Evolutionary conservation across 140 eudicot genomes (phyloP), one percentile per base, ranked within the genome.

Genomic region (Cichorium intybus): DNA sequence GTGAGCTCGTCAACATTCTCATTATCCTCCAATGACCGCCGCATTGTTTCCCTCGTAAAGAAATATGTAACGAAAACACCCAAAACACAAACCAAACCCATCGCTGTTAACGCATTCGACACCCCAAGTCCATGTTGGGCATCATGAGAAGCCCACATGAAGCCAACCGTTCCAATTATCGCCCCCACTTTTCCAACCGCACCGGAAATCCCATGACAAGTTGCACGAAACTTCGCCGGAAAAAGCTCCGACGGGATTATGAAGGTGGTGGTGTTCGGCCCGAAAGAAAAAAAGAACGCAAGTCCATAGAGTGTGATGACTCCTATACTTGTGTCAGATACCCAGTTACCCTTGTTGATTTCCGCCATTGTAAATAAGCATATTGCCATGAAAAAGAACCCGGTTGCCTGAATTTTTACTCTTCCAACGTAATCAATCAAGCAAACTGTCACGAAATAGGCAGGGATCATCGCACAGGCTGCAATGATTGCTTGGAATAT

Each of bases 221-320:
- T 85, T 2, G 94, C 72, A 22, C 94, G 75, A 60, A 85, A 77
- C 50, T 88, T 65, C 8, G 89, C 86, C 4, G 88, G 94, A 46
- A 82, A 85, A 24, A 85, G 88, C 76, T 85, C 94, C 0, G 94
- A 88, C 0, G 88, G 88, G 15, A 85, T 88, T 49, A 82, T 79
- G 55, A 85, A 85, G 1, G 88, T 82, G 43, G 86, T 85, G 11
- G 94, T 79, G n/a, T 85, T 85, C 6, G 88, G 88, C 21, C 94
- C 88, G 0, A 85, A 85, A 45, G 88, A 76, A 70, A 85, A 82
- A 58, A 85, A 79, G 58, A 85, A 82, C 0, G 79, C 48, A 10
- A 85, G 72, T 9, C 85, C 87, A 41, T 81, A 85, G 1, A 85
- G 72, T 17, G 79, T 16, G 50, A 79, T 65, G 67, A 76, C 72